Base-by-base conservation (phyloP, 2,329 filamentous ascomycete genomes). In the Corynespora cassiicola region DNA sequence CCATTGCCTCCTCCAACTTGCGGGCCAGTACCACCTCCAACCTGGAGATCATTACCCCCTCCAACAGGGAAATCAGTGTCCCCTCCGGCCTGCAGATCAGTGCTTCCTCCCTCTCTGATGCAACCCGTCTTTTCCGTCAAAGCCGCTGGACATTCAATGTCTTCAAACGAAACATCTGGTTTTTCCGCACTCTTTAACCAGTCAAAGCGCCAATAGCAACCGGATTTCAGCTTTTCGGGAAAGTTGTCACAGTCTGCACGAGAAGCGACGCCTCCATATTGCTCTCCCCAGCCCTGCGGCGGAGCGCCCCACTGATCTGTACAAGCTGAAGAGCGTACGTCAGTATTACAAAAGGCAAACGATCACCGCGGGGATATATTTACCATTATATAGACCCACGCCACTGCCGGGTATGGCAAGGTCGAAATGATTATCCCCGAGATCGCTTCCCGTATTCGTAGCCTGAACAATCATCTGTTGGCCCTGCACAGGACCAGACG, bases 391-490 rank as follows among this genome's bases (percentile, higher is more conserved):
- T 14, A 63, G 24, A n/a, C 65, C 64, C 1, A 68, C 62, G 25
- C 63, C 65, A 14, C 64, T 63, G 9, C 65, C 65, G 3, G 65
- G 63, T 51, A 68, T 68, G n/a, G 65, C 64, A 8, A 68, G 30
- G 36, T 66, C 63, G 48, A 68, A 68, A 45, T 66, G 62, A 45
- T 67, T 67, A 15, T 59, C 32, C 12, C 62, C 63, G 6, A 68
- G 60, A 20, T 68, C 65, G 15, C 57, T 53, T 8, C 61, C 82
- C 1, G 82, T 86, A 66, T 85, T 85, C 31, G 80, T 84, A 5
- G 79, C 76, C 59, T 86, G 82, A 4, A 86, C 80, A 36, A 85
- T 68, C 76, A 85, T 79, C 48, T 75, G 77, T 69, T 85, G 82
- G 44, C 82, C 82, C 3, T 67, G 58, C 14, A 79, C 75, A 2